Base-by-base conservation (phyloP, 768 basidiomycete genomes). In the Amanita fuliginea region DNA sequence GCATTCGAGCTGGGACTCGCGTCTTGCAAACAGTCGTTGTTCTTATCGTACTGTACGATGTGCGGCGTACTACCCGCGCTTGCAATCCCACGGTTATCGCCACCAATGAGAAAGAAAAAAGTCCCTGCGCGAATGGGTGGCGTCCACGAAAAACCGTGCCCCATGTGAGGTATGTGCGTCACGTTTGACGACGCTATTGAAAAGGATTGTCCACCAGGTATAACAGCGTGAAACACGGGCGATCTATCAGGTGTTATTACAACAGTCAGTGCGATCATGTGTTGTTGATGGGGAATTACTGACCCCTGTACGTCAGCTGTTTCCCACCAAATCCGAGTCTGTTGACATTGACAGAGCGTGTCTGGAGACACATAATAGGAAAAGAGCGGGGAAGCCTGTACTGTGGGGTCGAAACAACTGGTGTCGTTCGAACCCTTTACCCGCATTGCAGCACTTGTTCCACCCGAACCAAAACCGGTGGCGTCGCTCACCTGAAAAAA, bases 161-260 rank as follows among this genome's bases (percentile, higher is more conserved):
- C 82, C 53, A 76, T 59, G 0, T 54, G 46, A 0, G 57, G 18
- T 4, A 72, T 62, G 24, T 68, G 59, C 7, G 82, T 75, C 19
- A 83, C 60, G 3, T 59, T 30, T 13, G 70, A 70, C 53, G 71
- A 52, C 0, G 82, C 81, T 39, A 90, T 74, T 5, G 68, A 55
- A 60, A 89, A 86, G 0, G 85, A 86, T 44, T 84, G 68, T 9
- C 87, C 87, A 1, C 86, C 88, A 1, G 88, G 88, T 30, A 90
- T 87, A 37, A 87, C 69, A 4, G 84, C 85, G 22, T 77, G 67
- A 61, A 86, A 85, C 24, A 60, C 71, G n/a, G 78, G 72, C 1
- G 59, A 75, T 9, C 84, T 84, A 53, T n/a, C n/a, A n/a, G n/a
- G n/a, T 39, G 10, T 18, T 34, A 16, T 34, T 9, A 14, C 26